Base-by-base conservation (phyloP, 148 eudicot genomes). In the Rhododendron ovatum region DNA sequence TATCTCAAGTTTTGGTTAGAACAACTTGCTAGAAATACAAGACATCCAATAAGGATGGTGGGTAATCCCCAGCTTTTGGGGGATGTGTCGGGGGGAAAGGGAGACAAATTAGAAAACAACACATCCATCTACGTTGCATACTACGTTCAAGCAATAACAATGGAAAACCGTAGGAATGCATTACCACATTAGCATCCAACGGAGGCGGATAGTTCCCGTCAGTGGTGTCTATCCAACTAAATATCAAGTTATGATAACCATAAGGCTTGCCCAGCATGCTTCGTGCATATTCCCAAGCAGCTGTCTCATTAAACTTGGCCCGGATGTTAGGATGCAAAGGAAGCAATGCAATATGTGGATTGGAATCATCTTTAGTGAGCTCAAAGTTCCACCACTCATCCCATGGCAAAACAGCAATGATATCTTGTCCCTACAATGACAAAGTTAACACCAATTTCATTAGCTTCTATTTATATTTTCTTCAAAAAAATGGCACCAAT, bases 341-440 rank as follows among this genome's bases (percentile, higher is more conserved):
- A 88, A 97, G 98, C 87, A 97, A 81, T 41, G 99, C 95, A 90
- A 95, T 95, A 65, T 97, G 99, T 18, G 98, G 99, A 90, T 94
- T 91, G 15, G 96, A 80, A 82, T 97, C 89, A 89, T 97, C 98
- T 90, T 93, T 89, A 37, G 90, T 91, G 86, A 93, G 85, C 92
- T 97, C 99, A 82, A 88, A 93, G 30, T 95, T 90, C 99, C 99
- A 97, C 99, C 99, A 97, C 88, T 95, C 99, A 28, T 95, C 98
- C 99, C 99, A 97, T 78, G 98, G 94, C 88, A 97, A 90, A 79
- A 97, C 24, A 87, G 95, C 98, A 90, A 97, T 93, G 63, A 97
- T 82, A 90, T 94, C 96, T 85, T 94, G 92, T 86, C 99, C 98
- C 99, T 96, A 82, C 30, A 89, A 86, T 41, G 84, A 24, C 84